A percentile compares a stretch with the other conserved stretches of the same genome.
Evolutionary conservation across 768 basidiomycete genomes (phyloP).

Genomic region (Porphyrellus cyaneotinctus): DNA sequence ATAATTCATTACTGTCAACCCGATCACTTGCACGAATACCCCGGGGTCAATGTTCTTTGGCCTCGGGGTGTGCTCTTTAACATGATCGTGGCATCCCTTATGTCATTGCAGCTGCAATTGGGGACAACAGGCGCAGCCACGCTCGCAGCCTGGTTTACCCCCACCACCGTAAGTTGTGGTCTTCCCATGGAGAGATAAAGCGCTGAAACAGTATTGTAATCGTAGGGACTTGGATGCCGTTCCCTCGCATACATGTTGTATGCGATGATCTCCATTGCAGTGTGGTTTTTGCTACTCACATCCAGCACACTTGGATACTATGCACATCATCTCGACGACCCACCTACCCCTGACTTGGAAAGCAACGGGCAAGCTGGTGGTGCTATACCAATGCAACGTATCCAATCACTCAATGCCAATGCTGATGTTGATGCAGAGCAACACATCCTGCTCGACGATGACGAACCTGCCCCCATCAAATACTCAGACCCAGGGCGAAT

Average conservation of each 20-base stretch:
- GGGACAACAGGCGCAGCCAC: conserved; percentile 29
- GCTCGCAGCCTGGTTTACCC: conserved; percentile 28
- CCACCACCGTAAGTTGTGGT: conserved; percentile 23
- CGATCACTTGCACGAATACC: background rate
- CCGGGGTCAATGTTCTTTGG: conserved; percentile 9
- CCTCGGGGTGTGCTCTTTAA: conserved; percentile 23
- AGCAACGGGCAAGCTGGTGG: background rate
- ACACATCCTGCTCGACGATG: too few species aligned
- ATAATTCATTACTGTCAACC: conserved; percentile 20
- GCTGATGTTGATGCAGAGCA: too few species aligned
- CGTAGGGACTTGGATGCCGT: conserved; percentile 34
- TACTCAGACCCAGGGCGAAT: background rate
- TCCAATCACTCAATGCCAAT: background rate
- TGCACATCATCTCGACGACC: conserved; percentile 3
- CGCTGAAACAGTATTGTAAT: background rate
- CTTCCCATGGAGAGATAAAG: background rate
- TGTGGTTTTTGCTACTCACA: conserved; percentile 30
- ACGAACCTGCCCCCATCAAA: background rate
- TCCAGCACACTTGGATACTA: conserved; percentile 29
- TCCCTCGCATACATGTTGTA: conserved; percentile 32
- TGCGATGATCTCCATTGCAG: conserved; percentile 24
- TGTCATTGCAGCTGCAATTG: conserved; percentile 33
- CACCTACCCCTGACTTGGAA: background rate
- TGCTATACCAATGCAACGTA: background rate
- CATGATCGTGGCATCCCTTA: conserved; percentile 29